These are phyloP conservation scores for Hymenoscyphus occultus DNA, from an alignment of 2,329 filamentous ascomycete species.

Conservation along the genomic window DNA sequence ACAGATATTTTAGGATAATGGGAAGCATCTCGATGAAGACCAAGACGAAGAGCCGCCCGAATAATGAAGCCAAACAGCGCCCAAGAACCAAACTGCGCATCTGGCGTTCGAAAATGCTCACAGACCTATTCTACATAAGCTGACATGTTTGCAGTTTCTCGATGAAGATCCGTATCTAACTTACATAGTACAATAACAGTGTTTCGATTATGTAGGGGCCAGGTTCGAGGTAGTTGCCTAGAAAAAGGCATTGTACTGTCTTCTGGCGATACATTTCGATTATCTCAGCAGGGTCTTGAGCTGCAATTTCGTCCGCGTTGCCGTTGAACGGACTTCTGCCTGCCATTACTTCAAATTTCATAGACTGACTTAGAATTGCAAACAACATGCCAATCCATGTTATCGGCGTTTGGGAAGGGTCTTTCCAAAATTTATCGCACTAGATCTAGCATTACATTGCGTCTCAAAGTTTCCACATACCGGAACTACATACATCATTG, in stretches of 20 bases:
- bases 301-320: conserved; percentile 38
- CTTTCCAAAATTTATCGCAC: conserved; percentile 34
- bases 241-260: conserved; percentile 50
- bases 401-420: conserved; percentile 36
- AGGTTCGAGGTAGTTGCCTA: conserved; percentile 50
- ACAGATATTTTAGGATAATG: conserved; percentile 47
- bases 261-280: conserved; percentile 49
- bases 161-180: background rate
- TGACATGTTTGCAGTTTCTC: background rate
- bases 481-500: conserved; percentile 37
- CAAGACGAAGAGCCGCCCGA: conserved; percentile 55
- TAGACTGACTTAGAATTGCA: conserved; percentile 20
- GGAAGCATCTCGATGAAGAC: conserved; percentile 54
- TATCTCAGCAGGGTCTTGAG: conserved; percentile 40
- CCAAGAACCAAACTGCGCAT: conserved; percentile 53
- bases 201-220: conserved; percentile 48
- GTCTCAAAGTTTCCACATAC: background rate
- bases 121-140: conserved; percentile 36
- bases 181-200: conserved; percentile 46
- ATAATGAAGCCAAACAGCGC: conserved; percentile 50
- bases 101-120: conserved; percentile 50
- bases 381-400: conserved; percentile 54
- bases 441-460: conserved; percentile 18
- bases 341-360: conserved; percentile 26
- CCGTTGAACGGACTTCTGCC: conserved; percentile 7